Evolutionary conservation across 768 basidiomycete species (phyloP).

Genomic region (Kwoniella sp.): DNA sequence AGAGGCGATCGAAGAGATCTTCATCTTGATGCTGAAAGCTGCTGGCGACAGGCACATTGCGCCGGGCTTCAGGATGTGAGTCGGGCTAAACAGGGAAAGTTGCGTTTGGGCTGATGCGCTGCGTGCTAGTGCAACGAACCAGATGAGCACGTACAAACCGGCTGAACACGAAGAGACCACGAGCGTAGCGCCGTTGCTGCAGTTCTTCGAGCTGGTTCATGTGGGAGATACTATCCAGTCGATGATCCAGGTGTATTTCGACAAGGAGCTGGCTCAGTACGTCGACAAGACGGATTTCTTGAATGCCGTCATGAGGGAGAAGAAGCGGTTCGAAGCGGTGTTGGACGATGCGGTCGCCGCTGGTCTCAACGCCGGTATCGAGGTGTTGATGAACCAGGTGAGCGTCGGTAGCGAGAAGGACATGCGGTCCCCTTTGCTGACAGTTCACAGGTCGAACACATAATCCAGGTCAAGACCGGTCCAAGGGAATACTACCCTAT

Average conservation of each 20-base stretch:
- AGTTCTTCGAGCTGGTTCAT: slow-evolving; percentile 97
- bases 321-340: slow-evolving; percentile 89
- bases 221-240: slow-evolving; percentile 95
- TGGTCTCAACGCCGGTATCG: slow-evolving; percentile 90
- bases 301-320: slow-evolving; percentile 87
- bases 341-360: slow-evolving; percentile 90
- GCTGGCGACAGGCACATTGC: slow-evolving; percentile 73
- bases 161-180: slow-evolving; percentile 75
- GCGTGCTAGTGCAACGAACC: slow-evolving; percentile 67
- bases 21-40: slow-evolving; percentile 74
- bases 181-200: slow-evolving; percentile 83
- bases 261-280: slow-evolving; percentile 82
- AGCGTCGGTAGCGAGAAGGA: slow-evolving; percentile 12
- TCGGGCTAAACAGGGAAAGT: slow-evolving; percentile 2
- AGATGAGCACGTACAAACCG: slow-evolving; percentile 86
- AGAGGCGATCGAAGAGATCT: slow-evolving; percentile 91
- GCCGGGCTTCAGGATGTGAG: slow-evolving; percentile 72
- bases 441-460: slow-evolving; percentile 78
- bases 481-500: slow-evolving; percentile 87
- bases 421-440: too few species aligned
- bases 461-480: slow-evolving; percentile 73
- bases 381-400: slow-evolving; percentile 91
- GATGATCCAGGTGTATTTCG: slow-evolving; percentile 97
- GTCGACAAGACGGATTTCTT: slow-evolving; percentile 92
- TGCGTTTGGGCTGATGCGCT: neutral